Base-by-base conservation (phyloP, 169 alveolate species). In the Pseudocohnilembus persalinus region DNA sequence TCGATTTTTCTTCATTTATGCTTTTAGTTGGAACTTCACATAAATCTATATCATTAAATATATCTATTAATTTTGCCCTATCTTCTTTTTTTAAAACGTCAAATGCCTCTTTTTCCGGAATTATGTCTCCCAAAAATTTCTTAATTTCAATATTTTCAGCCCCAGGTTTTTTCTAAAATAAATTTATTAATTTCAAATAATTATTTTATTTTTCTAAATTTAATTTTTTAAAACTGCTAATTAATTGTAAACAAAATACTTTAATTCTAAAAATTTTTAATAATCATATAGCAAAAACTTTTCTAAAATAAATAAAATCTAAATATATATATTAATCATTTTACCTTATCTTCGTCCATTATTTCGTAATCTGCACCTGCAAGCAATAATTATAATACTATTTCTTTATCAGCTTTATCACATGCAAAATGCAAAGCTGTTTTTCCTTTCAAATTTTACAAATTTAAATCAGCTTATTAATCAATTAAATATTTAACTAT, bases 391-490 rank as follows among this genome's bases (percentile, higher is more conserved):
- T 82, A 82, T 75, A 88, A 81, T 49, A 91, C 85, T 25, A 81
- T 73, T 72, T 88, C 88, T 78, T 88, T 88, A 85, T 91, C 89
- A 16, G 83, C 88, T 83, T 83, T 75, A 63, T 88, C 89, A n/a
- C 88, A 82, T 0, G 92, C 94, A 11, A 85, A 76, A 79, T 91
- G 94, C 25, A 91, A 82, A 27, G 91, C 88, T 4, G 92, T 83
- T 82, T 84, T 86, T 20, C 90, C 90, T 30, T 77, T 82, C 25
- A 30, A 34, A 85, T 88, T 88, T 33, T 81, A 74, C 4, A 34
- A 86, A 78, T 91, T 81, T 20, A 90, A 82, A 63, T 65, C 78
- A 1, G 82, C 74, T 31, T 86, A 79, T 35, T 91, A 84, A 31
- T 81, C 31, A 29, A 91, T 65, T 65, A 91, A 84, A 82, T 73